A percentile compares a stretch with the other conserved stretches of the same genome.
These are phyloP conservation scores for Teunomyces panamensis DNA, from an alignment of 805 yeast genomes.

Conservation along the genomic window DNA sequence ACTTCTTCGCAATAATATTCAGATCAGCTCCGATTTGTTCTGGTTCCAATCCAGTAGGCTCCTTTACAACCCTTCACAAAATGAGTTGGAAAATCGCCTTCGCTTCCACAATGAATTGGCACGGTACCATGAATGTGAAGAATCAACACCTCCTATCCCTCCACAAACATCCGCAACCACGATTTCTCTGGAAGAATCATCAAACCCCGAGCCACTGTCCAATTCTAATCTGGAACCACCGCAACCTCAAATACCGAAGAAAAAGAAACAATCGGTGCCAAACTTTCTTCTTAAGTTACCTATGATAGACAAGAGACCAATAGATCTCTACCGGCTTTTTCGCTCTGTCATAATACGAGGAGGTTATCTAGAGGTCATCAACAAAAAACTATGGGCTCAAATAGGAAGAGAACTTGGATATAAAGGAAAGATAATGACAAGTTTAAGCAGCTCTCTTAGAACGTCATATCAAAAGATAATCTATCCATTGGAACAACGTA, in stretches of 20 bases:
- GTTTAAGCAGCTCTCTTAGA: constrained; percentile 64
- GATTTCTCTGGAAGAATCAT: neutral
- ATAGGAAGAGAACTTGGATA: constrained; percentile 79
- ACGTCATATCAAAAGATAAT: constrained; percentile 50
- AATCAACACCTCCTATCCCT: neutral
- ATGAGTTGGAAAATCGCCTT: constrained; percentile 43
- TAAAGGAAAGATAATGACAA: constrained; percentile 67
- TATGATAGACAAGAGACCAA: constrained; percentile 59
- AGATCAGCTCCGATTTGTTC: constrained; percentile 44
- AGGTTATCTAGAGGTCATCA: constrained; percentile 62
- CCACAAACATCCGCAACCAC: neutral
- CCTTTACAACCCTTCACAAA: constrained; percentile 40
- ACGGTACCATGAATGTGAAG: constrained; percentile 31
- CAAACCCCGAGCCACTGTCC: too few species aligned
- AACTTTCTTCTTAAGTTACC: constrained; percentile 50
- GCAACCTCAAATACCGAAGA: neutral
- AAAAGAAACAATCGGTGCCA: constrained; percentile 11
- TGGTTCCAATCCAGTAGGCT: constrained; percentile 54
- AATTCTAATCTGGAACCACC: neutral
- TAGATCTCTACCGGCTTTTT: constrained; percentile 61
- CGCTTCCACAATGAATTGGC: constrained; percentile 48
- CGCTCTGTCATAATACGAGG: constrained; percentile 61
- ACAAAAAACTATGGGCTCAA: constrained; percentile 75
- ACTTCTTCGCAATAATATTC: constrained; percentile 19
- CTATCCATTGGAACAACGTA: constrained; percentile 28